Conservation (phyloP, 1,284 basidiomycete genomes). For the Cryptococcus amylolentus region DNA sequence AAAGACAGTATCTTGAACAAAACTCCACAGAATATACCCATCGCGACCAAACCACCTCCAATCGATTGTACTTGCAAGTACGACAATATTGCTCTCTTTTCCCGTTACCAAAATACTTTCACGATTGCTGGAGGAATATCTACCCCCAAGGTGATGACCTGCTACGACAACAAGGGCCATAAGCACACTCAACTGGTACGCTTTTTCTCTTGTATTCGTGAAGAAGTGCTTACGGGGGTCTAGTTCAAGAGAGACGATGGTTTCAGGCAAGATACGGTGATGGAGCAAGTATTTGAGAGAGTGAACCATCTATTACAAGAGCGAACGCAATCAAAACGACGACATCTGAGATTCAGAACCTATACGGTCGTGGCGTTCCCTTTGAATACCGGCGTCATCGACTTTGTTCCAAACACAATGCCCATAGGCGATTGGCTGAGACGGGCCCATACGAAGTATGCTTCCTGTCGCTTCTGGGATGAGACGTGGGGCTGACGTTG, state of each 20-base stretch:
- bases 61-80: conserved; percentile 72
- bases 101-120: conserved; percentile 61
- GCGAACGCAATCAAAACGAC: conserved; percentile 71
- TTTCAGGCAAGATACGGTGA: conserved; percentile 92
- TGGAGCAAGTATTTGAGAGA: conserved; percentile 95
- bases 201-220: conserved; percentile 7
- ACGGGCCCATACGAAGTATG: conserved; percentile 61
- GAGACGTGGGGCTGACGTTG: not conserved
- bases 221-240: not conserved
- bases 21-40: conserved; percentile 66
- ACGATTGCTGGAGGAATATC: conserved; percentile 73
- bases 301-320: conserved; percentile 73
- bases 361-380: conserved; percentile 88
- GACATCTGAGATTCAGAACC: conserved; percentile 70
- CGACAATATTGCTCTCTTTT: conserved; percentile 63
- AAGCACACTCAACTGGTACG: conserved; percentile 77
- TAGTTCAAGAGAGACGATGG: conserved; percentile 95
- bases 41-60: conserved; percentile 68
- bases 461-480: not conserved
- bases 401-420: conserved; percentile 81
- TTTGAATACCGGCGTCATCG: conserved; percentile 75
- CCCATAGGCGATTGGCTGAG: conserved; percentile 65
- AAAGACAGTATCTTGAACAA: conserved; percentile 29
- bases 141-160: conserved; percentile 74
- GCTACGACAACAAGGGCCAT: conserved; percentile 65